Evolutionary conservation across 2,329 filamentous ascomycete genomes (phyloP).

Genomic region (Monilinia fructicola): DNA sequence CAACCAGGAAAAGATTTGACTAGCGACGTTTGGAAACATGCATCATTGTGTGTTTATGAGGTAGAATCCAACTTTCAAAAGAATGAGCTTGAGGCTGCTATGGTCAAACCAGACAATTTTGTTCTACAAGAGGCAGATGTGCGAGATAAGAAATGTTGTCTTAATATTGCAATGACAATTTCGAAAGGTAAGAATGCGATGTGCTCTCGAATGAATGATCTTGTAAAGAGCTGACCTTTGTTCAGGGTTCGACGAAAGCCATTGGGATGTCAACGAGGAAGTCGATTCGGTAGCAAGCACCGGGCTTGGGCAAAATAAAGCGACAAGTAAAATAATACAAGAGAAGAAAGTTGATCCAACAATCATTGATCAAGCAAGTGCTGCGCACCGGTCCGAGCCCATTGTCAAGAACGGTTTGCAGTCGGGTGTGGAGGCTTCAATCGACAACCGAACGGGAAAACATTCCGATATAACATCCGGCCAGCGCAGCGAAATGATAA

Average conservation of each 20-base stretch:
- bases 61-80: background rate
- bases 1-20: background rate
- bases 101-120: constrained; percentile 4
- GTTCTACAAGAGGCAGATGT: background rate
- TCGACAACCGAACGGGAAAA: background rate
- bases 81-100: background rate
- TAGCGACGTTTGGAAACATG: constrained; percentile 6
- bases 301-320: background rate
- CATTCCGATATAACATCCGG: background rate
- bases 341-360: background rate
- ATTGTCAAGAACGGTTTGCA: background rate
- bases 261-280: background rate
- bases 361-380: background rate
- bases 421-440: background rate
- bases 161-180: background rate
- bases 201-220: background rate
- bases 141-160: background rate
- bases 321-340: background rate
- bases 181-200: background rate
- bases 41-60: constrained; percentile 10
- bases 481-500: background rate
- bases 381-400: background rate
- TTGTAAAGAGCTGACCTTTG: background rate
- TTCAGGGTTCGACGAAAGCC: background rate
- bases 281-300: background rate